Evolutionary conservation across 805 yeast genomes (phyloP).

Genomic region (Kregervanrija fluxuum): DNA sequence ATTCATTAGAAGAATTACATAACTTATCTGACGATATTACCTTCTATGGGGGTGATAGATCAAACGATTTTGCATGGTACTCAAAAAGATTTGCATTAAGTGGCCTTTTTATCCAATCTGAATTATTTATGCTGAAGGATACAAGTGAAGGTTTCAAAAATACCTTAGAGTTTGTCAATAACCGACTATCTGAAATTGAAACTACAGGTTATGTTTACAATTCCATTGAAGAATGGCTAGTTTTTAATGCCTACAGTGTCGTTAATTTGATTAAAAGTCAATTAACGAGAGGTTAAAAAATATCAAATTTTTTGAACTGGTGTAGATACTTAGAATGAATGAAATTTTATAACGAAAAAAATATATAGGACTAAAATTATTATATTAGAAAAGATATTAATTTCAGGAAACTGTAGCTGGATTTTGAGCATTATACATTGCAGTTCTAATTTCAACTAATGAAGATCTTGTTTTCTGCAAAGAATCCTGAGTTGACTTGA

Average conservation of each 20-base stretch:
- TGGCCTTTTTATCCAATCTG: slow-evolving; percentile 65
- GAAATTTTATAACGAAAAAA: not conserved
- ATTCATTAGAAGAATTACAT: slow-evolving; percentile 61
- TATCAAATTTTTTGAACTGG: not conserved
- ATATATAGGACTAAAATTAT: not conserved
- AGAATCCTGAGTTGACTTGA: slow-evolving; percentile 45
- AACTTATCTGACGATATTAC: slow-evolving; percentile 77
- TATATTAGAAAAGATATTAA: not conserved
- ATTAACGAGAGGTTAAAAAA: slow-evolving; percentile 46
- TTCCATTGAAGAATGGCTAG: slow-evolving; percentile 67
- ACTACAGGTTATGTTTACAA: slow-evolving; percentile 53
- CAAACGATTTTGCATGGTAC: slow-evolving; percentile 89
- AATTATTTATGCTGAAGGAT: slow-evolving; percentile 76
- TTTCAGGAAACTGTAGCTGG: not conserved
- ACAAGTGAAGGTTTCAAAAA: slow-evolving; percentile 43
- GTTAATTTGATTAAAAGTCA: slow-evolving; percentile 68
- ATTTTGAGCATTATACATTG: not conserved
- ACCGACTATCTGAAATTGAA: slow-evolving; percentile 47
- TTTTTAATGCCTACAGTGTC: slow-evolving; percentile 58
- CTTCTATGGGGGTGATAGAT: slow-evolving; percentile 67
- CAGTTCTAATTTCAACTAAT: slow-evolving; percentile 6
- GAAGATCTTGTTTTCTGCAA: slow-evolving; percentile 56
- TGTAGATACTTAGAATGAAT: not conserved
- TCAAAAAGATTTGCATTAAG: slow-evolving; percentile 71
- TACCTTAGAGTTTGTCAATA: slow-evolving; percentile 60